phyloP scores from a whole-genome alignment of 148 eudicot species.

The Silene uniflora region DNA sequence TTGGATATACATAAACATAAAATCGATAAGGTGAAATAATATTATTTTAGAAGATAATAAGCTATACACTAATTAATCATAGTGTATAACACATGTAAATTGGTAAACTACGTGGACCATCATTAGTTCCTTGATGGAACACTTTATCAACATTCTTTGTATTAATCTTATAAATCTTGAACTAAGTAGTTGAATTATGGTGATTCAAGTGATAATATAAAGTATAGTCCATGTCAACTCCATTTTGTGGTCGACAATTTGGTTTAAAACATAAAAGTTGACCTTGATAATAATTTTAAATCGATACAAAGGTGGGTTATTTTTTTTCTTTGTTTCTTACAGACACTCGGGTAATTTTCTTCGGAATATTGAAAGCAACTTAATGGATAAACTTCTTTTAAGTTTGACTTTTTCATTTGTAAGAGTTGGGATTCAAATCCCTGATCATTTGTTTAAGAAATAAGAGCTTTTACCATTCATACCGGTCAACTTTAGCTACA shows the following conservation, averaged over 20 bases:
- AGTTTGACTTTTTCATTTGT: too few species aligned
- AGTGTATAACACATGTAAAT: background rate
- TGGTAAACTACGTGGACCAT: background rate
- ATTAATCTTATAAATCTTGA: constrained; percentile 2
- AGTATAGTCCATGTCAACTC: constrained; percentile 25
- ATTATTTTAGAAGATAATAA: background rate
- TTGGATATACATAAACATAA: too few species aligned
- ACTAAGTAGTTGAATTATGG: constrained; percentile 7
- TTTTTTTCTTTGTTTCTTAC: too few species aligned
- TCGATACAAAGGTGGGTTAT: too few species aligned
- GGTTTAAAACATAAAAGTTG: constrained; percentile 12
- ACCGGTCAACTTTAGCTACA: too few species aligned
- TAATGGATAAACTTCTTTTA: too few species aligned
- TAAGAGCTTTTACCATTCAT: too few species aligned
- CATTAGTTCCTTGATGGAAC: background rate
- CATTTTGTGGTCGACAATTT: constrained; percentile 8
- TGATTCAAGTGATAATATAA: constrained; percentile 28
- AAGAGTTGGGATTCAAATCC: too few species aligned
- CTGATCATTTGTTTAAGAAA: too few species aligned
- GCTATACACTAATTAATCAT: background rate
- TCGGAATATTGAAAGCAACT: too few species aligned
- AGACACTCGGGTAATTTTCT: too few species aligned
- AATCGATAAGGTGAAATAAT: background rate
- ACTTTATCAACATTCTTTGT: constrained; percentile 11
- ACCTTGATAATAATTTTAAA: background rate